Evolutionary conservation across 495 filamentous ascomycete species (phyloP).

Genomic region (Tetracladium marchalianum): DNA sequence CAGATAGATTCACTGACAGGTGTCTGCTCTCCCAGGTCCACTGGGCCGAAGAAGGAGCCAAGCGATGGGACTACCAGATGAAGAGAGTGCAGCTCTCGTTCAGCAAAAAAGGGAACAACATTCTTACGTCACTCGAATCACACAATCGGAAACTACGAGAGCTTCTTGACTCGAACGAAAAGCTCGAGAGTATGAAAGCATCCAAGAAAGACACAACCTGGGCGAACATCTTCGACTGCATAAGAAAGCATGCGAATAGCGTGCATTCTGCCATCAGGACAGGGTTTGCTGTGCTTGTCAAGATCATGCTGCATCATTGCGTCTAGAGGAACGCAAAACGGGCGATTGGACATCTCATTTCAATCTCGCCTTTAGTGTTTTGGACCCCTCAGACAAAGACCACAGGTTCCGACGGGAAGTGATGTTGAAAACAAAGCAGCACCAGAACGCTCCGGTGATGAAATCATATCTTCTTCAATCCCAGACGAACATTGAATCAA

Average conservation of each 20-base stretch:
- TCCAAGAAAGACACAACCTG: constrained; percentile 10
- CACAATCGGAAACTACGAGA: constrained; percentile 6
- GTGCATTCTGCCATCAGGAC: constrained; percentile 10
- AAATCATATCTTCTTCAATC: too few relatives aligned
- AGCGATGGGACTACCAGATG: constrained; percentile 13
- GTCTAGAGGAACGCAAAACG: constrained; percentile 1
- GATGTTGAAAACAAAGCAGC: too few relatives aligned
- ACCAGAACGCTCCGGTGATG: too few relatives aligned
- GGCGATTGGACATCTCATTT: constrained; percentile 2
- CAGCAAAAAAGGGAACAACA: constrained; percentile 8
- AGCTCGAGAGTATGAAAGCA: constrained; percentile 8
- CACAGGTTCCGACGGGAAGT: too few relatives aligned
- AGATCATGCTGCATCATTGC: constrained; percentile 4
- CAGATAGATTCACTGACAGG: not conserved
- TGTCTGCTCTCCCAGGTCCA: constrained; percentile 1
- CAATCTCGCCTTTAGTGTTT: constrained; percentile 5
- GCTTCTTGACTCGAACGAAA: constrained; percentile 7
- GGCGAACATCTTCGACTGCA: constrained; percentile 12
- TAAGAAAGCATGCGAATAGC: constrained; percentile 8
- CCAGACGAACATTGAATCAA: too few relatives aligned
- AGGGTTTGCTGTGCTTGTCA: constrained; percentile 13
- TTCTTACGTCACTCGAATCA: constrained; percentile 2
- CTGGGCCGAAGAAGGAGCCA: constrained; percentile 7
- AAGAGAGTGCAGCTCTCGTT: constrained; percentile 14
- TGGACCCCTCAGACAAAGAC: not conserved